Conservation (phyloP, 176 grass and related monocot species). For the Musa schizocarpa region DNA sequence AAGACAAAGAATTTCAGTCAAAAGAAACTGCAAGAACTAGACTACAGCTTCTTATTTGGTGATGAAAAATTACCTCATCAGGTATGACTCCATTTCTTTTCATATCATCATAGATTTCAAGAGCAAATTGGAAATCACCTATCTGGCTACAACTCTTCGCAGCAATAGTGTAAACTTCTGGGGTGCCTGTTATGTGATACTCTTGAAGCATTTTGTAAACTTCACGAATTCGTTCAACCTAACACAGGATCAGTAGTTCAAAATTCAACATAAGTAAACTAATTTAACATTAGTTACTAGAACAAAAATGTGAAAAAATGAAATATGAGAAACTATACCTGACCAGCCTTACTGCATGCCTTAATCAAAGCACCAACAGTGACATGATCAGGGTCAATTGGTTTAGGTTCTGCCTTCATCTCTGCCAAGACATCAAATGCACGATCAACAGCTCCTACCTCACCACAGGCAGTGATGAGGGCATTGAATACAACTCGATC, state of each 20-base stretch:
- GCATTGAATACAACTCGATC: constrained; percentile 99
- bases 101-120: constrained; percentile 97
- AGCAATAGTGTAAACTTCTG: constrained; percentile 96
- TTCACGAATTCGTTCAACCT: constrained; percentile 74
- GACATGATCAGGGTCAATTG: constrained; percentile 87
- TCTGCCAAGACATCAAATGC: constrained; percentile 97
- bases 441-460: constrained; percentile 91
- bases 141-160: constrained; percentile 85
- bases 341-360: constrained; percentile 71
- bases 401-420: constrained; percentile 71
- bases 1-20: constrained; percentile 4
- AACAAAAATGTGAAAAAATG: constrained; percentile 1
- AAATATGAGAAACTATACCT: constrained; percentile 37
- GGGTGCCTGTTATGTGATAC: constrained; percentile 77
- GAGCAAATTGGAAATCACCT: constrained; percentile 76
- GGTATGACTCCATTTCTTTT: constrained; percentile 76
- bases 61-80: constrained; percentile 64
- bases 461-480: constrained; percentile 94
- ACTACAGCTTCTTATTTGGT: background rate
- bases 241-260: constrained; percentile 16
- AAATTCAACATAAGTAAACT: constrained; percentile 19
- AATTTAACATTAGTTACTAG: background rate
- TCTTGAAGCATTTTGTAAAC: constrained; percentile 92
- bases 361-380: constrained; percentile 91
- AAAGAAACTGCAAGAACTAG: constrained; percentile 20